A percentile compares a stretch with the other conserved stretches of the same genome.
Conservation (phyloP, 2,329 filamentous ascomycete genomes). For the Pestalotiopsis fici region DNA sequence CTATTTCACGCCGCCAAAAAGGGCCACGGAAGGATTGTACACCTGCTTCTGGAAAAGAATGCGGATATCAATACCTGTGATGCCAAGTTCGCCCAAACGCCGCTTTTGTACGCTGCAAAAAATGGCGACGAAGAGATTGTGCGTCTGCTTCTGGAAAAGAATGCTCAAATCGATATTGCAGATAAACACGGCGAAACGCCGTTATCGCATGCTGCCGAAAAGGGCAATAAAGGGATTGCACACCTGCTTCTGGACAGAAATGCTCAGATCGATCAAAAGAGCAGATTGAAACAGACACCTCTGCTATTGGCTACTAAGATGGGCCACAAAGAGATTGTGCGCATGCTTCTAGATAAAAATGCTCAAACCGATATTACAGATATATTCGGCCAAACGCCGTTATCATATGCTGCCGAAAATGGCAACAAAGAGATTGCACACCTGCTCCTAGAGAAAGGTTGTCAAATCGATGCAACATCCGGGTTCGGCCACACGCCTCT, state of each 20-base stretch:
- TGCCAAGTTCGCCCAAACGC: neutral
- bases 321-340: neutral
- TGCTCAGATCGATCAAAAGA: slow-evolving; percentile 20
- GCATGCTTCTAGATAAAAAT: neutral
- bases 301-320: slow-evolving; percentile 14
- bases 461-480: neutral
- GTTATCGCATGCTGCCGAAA: neutral
- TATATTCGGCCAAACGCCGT: slow-evolving; percentile 31
- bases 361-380: slow-evolving; percentile 14
- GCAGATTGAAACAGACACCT: slow-evolving; percentile 33
- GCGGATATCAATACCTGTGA: too few relatives aligned
- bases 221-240: slow-evolving; percentile 1
- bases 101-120: neutral
- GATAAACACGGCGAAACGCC: slow-evolving; percentile 2
- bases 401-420: slow-evolving; percentile 14
- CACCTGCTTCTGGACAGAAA: slow-evolving; percentile 1
- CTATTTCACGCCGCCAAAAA: slow-evolving; percentile 14
- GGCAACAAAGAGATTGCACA: neutral
- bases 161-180: slow-evolving; percentile 13
- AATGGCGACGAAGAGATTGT: neutral
- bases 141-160: neutral
- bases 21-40: neutral
- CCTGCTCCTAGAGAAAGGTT: too few relatives aligned
- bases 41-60: neutral
- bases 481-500: neutral